These are phyloP conservation scores for Serendipita indica DNA, from an alignment of 768 basidiomycete species.

Conservation along the genomic window DNA sequence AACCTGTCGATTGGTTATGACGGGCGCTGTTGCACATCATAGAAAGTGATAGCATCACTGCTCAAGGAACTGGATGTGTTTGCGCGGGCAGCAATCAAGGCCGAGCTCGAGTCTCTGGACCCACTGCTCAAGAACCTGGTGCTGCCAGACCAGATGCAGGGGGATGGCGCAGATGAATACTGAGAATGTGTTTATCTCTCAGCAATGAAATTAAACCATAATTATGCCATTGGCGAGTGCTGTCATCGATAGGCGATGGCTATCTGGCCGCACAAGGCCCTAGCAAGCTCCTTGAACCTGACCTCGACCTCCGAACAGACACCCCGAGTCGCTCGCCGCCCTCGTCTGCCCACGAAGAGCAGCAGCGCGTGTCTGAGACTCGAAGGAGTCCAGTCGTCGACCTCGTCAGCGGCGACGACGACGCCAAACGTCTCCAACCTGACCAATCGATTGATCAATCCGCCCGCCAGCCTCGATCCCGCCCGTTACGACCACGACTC, in stretches of 20 bases:
- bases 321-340: constrained; percentile 6
- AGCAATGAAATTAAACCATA: neutral
- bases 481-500: constrained; percentile 4
- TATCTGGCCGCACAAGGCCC: neutral
- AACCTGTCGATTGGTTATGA: neutral
- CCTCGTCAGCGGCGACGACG: neutral
- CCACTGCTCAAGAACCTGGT: constrained; percentile 53
- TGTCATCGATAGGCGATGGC: neutral
- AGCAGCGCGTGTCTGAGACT: constrained; percentile 9
- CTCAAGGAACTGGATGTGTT: constrained; percentile 76
- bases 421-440: neutral
- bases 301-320: constrained; percentile 2
- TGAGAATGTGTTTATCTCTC: neutral
- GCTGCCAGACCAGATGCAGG: constrained; percentile 4
- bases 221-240: neutral
- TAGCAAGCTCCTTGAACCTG: constrained; percentile 2
- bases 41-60: constrained; percentile 74
- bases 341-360: neutral
- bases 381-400: constrained; percentile 2
- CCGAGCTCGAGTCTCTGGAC: constrained; percentile 69
- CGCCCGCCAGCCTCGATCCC: neutral
- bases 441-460: constrained; percentile 9
- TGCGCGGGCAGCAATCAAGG: constrained; percentile 65
- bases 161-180: constrained; percentile 1
- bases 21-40: constrained; percentile 1